Conservation (phyloP, 345 rosid species). For the Syzygium jambos region DNA sequence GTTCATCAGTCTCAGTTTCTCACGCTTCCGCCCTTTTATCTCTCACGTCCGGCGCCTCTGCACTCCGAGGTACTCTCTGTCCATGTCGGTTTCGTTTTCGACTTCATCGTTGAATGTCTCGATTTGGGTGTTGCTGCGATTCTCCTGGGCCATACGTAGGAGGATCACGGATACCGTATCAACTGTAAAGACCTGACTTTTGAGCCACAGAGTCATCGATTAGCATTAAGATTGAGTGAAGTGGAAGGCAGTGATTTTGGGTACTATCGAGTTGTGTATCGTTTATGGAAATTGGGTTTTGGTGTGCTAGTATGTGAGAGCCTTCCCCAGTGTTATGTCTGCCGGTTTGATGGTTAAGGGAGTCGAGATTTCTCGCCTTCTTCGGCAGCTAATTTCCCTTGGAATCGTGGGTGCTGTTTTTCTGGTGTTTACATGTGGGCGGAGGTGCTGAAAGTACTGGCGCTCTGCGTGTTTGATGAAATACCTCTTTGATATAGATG, state of each 20-base stretch:
- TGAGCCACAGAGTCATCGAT: background rate
- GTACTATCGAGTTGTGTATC: accelerated
- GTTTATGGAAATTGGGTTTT: background rate
- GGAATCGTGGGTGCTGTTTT: background rate
- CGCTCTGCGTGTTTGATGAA: background rate
- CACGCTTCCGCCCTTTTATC: background rate
- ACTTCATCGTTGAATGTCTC: background rate
- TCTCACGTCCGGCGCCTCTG: background rate
- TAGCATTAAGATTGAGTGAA: background rate
- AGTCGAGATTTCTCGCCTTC: background rate
- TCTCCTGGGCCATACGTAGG: background rate
- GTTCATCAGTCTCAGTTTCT: accelerated
- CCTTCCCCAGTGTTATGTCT: background rate
- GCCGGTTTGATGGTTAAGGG: background rate
- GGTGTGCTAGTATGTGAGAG: background rate
- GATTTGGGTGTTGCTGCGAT: background rate
- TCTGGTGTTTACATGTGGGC: background rate
- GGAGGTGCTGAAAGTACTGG: background rate
- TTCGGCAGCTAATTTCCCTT: background rate
- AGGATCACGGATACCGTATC: background rate
- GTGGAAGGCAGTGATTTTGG: background rate
- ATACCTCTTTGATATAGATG: too few species aligned
- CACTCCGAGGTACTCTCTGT: background rate
- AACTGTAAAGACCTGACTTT: background rate
- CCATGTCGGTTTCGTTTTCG: background rate